Base-by-base conservation (phyloP, 1,284 basidiomycete genomes). In the Boletus sp. region DNA sequence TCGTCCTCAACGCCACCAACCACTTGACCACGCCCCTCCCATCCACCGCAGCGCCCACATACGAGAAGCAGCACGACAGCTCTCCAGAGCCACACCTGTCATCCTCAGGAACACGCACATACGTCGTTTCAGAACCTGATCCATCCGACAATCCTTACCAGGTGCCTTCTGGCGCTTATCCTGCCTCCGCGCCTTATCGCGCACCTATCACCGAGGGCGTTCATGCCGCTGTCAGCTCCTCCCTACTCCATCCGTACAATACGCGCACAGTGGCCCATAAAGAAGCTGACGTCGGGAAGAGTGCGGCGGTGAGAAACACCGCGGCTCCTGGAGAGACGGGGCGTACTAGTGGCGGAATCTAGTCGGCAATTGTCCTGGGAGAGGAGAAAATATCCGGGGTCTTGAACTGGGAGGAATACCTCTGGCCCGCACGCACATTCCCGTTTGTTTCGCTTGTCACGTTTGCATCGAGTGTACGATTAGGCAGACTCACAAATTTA, bases 111-210 rank as follows among this genome's bases (percentile, higher is more conserved):
- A 67, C 72, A 26, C 77, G 75, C 52, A 80, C 76, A 48, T 82
- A 85, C 58, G 80, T 85, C 54, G 82, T 84, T 54, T 82, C 81
- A 35, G 73, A 82, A 55, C 82, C 82, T 26, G 81, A 83, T 62
- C 72, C 75, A 32, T 69, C 76, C 44, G 60, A 78, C 49, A 74
- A 71, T 37, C 75, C 76, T 20, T 84, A 84, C 58, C 68, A 74
- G 53, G 82, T 86, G 29, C 84, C 84, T 4, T 75, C 77, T 9
- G 83, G 84, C 52, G 83, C 83, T 10, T 86, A 81, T 67, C 77
- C 79, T 45, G 74, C 74, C 41, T 76, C 78, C 33, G 67, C 75
- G 23, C 65, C 78, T 9, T 84, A 81, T 64, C 64, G 70, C 49
- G 60, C 72, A 16, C 71, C 74, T 27, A 62, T 68, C 32, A 53